These are phyloP conservation scores for Chrysosporium queenslandicum DNA, from an alignment of 2,329 filamentous ascomycete genomes.

Conservation along the genomic window DNA sequence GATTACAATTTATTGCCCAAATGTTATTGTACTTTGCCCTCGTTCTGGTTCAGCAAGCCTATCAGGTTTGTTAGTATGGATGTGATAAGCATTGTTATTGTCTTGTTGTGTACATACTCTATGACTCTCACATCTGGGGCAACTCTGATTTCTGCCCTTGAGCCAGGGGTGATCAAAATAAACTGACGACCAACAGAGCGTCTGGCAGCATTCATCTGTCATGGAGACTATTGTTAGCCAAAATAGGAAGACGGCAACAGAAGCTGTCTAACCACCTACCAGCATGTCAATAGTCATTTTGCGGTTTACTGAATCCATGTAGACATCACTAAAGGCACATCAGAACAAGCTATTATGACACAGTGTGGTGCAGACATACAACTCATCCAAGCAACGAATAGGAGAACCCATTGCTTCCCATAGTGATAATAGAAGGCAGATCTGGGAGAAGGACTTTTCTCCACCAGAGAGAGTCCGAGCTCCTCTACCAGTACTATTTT, in stretches of 20 bases:
- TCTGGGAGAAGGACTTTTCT: constrained; percentile 95
- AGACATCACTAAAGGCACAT: constrained; percentile 57
- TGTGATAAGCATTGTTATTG: not conserved
- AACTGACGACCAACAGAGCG: constrained; percentile 85
- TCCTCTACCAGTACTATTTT: constrained; percentile 60
- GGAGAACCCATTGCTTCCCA: constrained; percentile 99
- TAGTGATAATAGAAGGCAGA: constrained; percentile 80
- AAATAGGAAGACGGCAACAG: not conserved
- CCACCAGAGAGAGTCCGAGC: constrained; percentile 91
- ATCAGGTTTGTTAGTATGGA: constrained; percentile 1
- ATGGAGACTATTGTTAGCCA: constrained; percentile 4
- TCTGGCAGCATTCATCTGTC: constrained; percentile 69
- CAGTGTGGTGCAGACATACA: constrained; percentile 39
- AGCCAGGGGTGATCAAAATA: constrained; percentile 90
- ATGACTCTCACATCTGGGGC: constrained; percentile 38
- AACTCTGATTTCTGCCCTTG: constrained; percentile 48
- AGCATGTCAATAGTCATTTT: constrained; percentile 91
- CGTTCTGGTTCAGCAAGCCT: constrained; percentile 38
- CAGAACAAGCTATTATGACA: constrained; percentile 16
- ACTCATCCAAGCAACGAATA: constrained; percentile 90
- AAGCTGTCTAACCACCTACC: constrained; percentile 42
- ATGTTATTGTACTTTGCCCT: constrained; percentile 34
- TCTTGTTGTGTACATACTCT: constrained; percentile 27
- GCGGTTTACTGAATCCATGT: constrained; percentile 96
- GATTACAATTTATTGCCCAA: constrained; percentile 16